phyloP scores from a whole-genome alignment of 1,284 basidiomycete genomes.

The Trichosporon ovoides region DNA sequence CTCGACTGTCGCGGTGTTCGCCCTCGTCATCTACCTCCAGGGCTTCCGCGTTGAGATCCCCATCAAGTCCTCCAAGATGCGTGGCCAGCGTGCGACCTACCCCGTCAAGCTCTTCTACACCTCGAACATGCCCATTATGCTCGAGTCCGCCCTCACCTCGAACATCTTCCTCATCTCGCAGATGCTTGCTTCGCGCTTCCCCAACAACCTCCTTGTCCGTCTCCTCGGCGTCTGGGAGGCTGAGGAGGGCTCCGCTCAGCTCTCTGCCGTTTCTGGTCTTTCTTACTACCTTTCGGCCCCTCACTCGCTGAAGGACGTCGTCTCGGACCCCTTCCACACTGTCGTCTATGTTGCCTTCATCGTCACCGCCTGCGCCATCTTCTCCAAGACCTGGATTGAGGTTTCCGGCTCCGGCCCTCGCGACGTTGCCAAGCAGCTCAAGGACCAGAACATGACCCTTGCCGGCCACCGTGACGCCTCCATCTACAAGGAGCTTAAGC shows the following conservation, averaged over 20 bases:
- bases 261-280: conserved; percentile 84
- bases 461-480: conserved; percentile 93
- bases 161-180: conserved; percentile 96
- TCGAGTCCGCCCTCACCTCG: conserved; percentile 86
- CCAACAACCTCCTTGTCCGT: conserved; percentile 80
- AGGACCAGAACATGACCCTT: conserved; percentile 99
- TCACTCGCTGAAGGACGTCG: conserved; percentile 77
- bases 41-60: conserved; percentile 99
- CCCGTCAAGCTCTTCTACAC: conserved; percentile 99
- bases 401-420: conserved; percentile 92
- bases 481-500: conserved; percentile 99
- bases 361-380: conserved; percentile 87
- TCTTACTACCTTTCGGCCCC: conserved; percentile 98
- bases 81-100: conserved; percentile 89
- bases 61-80: conserved; percentile 93
- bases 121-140: conserved; percentile 99
- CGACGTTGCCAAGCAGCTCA: conserved; percentile 95
- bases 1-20: conserved; percentile 86
- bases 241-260: conserved; percentile 85
- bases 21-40: conserved; percentile 94
- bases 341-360: conserved; percentile 88
- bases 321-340: conserved; percentile 91
- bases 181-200: conserved; percentile 89
- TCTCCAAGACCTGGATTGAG: conserved; percentile 99
- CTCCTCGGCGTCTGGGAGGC: conserved; percentile 97